Evolutionary conservation across 306 rosid species (phyloP).

Genomic region (Acacia confusa): DNA sequence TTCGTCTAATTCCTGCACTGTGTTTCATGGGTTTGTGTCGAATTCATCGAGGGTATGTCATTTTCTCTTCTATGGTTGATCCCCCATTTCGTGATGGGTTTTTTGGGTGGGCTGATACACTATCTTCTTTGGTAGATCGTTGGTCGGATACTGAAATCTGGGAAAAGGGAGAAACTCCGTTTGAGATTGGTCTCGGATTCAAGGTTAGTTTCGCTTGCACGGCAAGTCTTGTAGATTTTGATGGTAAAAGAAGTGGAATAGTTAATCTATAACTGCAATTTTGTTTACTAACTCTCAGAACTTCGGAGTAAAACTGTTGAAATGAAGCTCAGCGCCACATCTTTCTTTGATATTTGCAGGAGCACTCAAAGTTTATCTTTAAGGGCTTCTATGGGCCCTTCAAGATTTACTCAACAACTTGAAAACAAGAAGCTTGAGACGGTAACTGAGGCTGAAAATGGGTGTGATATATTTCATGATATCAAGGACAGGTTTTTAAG

Average conservation of each 20-base stretch:
- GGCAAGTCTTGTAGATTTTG: neutral
- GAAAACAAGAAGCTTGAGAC: conserved; percentile 41
- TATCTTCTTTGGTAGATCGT: neutral
- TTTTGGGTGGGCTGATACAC: conserved; percentile 11
- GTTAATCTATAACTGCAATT: neutral
- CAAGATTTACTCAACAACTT: conserved; percentile 53
- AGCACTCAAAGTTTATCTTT: conserved; percentile 44
- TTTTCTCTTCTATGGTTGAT: neutral
- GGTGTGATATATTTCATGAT: conserved; percentile 51
- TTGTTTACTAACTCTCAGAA: conserved; percentile 27
- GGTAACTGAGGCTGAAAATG: conserved; percentile 45
- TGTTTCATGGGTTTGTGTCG: conserved; percentile 16
- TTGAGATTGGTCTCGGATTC: neutral
- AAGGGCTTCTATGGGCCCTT: conserved; percentile 65
- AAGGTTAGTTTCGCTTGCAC: neutral
- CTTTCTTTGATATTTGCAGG: conserved; percentile 45
- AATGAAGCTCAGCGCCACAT: neutral
- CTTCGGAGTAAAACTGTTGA: conserved; percentile 27
- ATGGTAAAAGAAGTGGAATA: neutral
- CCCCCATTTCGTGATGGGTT: neutral
- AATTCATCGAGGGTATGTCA: conserved; percentile 40
- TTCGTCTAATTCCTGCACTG: conserved; percentile 20
- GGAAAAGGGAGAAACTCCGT: neutral
- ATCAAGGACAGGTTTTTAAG: conserved; percentile 72
- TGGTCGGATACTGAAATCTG: neutral